Conservation (phyloP, 2,329 filamentous ascomycete species). For the Acarospora socialis region DNA sequence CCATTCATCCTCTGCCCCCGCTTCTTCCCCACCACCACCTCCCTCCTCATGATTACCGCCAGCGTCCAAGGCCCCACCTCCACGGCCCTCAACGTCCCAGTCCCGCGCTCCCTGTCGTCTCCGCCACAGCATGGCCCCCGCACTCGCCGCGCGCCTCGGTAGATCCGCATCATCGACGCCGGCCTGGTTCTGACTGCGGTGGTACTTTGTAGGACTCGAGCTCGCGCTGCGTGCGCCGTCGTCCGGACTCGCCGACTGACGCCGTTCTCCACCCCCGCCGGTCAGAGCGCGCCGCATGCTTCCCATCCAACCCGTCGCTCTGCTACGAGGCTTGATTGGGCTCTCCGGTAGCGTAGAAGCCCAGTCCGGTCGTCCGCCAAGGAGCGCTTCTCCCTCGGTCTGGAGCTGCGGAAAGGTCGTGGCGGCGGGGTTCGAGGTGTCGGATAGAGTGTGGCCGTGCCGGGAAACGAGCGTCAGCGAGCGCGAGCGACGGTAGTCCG, state of each 20-base stretch:
- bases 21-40: slow-evolving; percentile 32
- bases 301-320: slow-evolving; percentile 53
- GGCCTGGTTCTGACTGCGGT: slow-evolving; percentile 9
- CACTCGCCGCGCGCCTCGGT: slow-evolving; percentile 33
- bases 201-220: slow-evolving; percentile 16
- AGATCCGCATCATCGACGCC: slow-evolving; percentile 14
- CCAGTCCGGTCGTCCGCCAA: slow-evolving; percentile 28
- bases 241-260: slow-evolving; percentile 20
- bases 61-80: slow-evolving; percentile 26
- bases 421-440: slow-evolving; percentile 37
- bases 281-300: slow-evolving; percentile 52
- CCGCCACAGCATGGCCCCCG: slow-evolving; percentile 33
- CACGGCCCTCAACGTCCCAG: slow-evolving; percentile 30
- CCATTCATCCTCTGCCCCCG: slow-evolving; percentile 30
- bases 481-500: slow-evolving; percentile 16
- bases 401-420: slow-evolving; percentile 36
- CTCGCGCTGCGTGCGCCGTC: slow-evolving; percentile 17
- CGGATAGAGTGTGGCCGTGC: slow-evolving; percentile 28
- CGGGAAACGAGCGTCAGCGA: slow-evolving; percentile 15
- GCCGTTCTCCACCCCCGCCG: slow-evolving; percentile 18
- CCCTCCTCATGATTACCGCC: slow-evolving; percentile 38
- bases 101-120: slow-evolving; percentile 38
- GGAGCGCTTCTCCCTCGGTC: slow-evolving; percentile 37
- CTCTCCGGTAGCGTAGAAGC: slow-evolving; percentile 12
- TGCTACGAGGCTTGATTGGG: slow-evolving; percentile 25